A percentile compares a stretch with the other conserved stretches of the same genome.
Conservation (phyloP, 768 basidiomycete species). For the Pisolithus tinctorius region DNA sequence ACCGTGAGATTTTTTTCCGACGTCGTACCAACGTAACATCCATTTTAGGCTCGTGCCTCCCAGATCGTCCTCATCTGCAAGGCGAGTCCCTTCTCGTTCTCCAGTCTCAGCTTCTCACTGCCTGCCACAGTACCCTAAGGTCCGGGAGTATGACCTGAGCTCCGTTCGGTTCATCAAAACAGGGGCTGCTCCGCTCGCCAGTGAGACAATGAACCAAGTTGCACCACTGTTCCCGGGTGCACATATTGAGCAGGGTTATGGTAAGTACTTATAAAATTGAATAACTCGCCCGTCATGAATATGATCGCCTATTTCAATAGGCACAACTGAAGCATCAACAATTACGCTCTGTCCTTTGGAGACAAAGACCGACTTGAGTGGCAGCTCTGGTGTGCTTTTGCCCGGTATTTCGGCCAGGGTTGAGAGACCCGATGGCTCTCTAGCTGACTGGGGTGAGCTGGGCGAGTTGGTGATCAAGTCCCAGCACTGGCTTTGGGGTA, state of each 20-base stretch:
- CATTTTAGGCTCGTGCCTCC: slow-evolving; percentile 53
- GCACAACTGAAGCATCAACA: slow-evolving; percentile 62
- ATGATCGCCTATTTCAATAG: slow-evolving; percentile 24
- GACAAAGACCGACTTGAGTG: slow-evolving; percentile 43
- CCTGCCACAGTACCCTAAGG: slow-evolving; percentile 40
- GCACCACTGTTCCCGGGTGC: slow-evolving; percentile 49
- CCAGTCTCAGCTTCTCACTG: not conserved
- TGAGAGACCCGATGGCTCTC: slow-evolving; percentile 49
- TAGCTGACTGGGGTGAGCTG: slow-evolving; percentile 47
- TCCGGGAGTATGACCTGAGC: slow-evolving; percentile 42
- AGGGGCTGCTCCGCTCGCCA: slow-evolving; percentile 60
- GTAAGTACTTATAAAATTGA: slow-evolving; percentile 20
- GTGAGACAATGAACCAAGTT: slow-evolving; percentile 43
- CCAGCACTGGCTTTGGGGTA: slow-evolving; percentile 39
- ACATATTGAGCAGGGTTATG: slow-evolving; percentile 60
- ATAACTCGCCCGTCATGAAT: too few species aligned
- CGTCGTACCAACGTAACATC: not conserved
- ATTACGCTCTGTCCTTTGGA: slow-evolving; percentile 43
- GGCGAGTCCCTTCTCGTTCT: slow-evolving; percentile 25
- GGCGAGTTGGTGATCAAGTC: slow-evolving; percentile 52
- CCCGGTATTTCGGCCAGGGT: slow-evolving; percentile 52
- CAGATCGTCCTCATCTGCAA: slow-evolving; percentile 64
- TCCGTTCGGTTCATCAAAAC: slow-evolving; percentile 47
- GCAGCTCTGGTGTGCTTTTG: slow-evolving; percentile 41
- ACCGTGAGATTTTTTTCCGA: slow-evolving; percentile 31